Conservation (phyloP, 2,329 filamentous ascomycete species). For the Bipolaris bicolor region DNA sequence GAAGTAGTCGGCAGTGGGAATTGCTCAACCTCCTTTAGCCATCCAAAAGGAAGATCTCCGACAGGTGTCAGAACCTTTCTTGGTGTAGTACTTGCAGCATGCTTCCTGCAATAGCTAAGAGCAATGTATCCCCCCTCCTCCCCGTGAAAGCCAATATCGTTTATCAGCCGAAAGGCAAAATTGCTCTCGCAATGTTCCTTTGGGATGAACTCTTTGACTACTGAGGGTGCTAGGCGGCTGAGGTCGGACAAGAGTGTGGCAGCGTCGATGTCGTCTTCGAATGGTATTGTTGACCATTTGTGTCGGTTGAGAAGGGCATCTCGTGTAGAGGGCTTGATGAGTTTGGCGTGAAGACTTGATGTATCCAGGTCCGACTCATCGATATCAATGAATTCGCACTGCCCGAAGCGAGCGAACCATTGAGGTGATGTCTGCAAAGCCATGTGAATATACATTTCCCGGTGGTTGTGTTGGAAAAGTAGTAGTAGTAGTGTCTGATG, state of each 20-base stretch:
- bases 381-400: slow-evolving; percentile 40
- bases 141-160: slow-evolving; percentile 37
- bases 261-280: slow-evolving; percentile 25
- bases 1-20: slow-evolving; percentile 50
- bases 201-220: slow-evolving; percentile 40
- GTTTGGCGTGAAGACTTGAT: slow-evolving; percentile 32
- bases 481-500: slow-evolving; percentile 1
- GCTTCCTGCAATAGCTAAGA: slow-evolving; percentile 53
- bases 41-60: slow-evolving; percentile 44
- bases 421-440: slow-evolving; percentile 17
- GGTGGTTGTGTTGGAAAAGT: slow-evolving; percentile 3
- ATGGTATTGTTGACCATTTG: slow-evolving; percentile 6
- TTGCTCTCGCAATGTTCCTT: slow-evolving; percentile 27
- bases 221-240: slow-evolving; percentile 33
- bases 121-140: slow-evolving; percentile 52
- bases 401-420: slow-evolving; percentile 28
- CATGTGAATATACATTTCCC: slow-evolving; percentile 28
- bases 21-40: slow-evolving; percentile 41
- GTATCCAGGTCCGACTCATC: slow-evolving; percentile 41
- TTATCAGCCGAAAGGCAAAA: slow-evolving; percentile 50
- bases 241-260: slow-evolving; percentile 36
- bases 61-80: slow-evolving; percentile 31
- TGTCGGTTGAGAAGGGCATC: slow-evolving; percentile 27
- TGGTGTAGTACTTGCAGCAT: slow-evolving; percentile 32
- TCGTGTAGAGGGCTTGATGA: slow-evolving; percentile 28